These are phyloP conservation scores for Fusarium nisikadoi DNA, from an alignment of 2,329 filamentous ascomycete species.

Conservation along the genomic window DNA sequence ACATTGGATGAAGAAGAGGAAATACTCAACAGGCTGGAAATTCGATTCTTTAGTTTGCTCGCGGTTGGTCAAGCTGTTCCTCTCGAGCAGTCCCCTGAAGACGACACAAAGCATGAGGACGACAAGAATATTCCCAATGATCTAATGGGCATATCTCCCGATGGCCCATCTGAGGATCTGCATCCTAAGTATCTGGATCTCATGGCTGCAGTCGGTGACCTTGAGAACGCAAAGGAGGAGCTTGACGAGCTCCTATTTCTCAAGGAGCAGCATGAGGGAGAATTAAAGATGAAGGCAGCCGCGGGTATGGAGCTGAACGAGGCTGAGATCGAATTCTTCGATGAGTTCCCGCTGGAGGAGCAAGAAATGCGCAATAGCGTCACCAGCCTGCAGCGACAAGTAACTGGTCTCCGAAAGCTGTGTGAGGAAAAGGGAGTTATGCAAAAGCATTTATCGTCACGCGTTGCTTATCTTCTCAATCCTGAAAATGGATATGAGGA, in stretches of 20 bases:
- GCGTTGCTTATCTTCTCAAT: slow-evolving; percentile 54
- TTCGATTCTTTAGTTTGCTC: slow-evolving; percentile 52
- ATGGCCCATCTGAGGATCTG: slow-evolving; percentile 52
- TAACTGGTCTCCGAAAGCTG: slow-evolving; percentile 49
- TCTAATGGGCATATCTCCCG: slow-evolving; percentile 50
- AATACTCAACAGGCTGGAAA: slow-evolving; percentile 51
- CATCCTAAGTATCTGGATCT: slow-evolving; percentile 61
- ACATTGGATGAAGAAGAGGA: slow-evolving; percentile 51
- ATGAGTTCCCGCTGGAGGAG: slow-evolving; percentile 54
- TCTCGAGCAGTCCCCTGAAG: slow-evolving; percentile 9
- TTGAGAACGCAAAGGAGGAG: slow-evolving; percentile 61
- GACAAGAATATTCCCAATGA: slow-evolving; percentile 45
- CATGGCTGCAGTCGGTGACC: slow-evolving; percentile 55
- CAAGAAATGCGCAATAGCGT: slow-evolving; percentile 49
- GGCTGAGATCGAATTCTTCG: slow-evolving; percentile 58
- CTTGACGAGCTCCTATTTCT: slow-evolving; percentile 56
- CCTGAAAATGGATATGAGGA: slow-evolving; percentile 53
- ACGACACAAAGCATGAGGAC: slow-evolving; percentile 12
- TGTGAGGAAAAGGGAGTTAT: slow-evolving; percentile 57
- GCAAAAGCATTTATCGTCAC: slow-evolving; percentile 54
- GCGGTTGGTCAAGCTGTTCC: slow-evolving; percentile 43
- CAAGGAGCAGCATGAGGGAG: slow-evolving; percentile 52
- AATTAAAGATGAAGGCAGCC: slow-evolving; percentile 48
- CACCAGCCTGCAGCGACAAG: slow-evolving; percentile 47
- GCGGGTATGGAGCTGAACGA: slow-evolving; percentile 46